Evolutionary conservation across 805 yeast species (phyloP), one percentile per base, ranked within the genome.

Genomic region (Crinitomyces ghanaensis): DNA sequence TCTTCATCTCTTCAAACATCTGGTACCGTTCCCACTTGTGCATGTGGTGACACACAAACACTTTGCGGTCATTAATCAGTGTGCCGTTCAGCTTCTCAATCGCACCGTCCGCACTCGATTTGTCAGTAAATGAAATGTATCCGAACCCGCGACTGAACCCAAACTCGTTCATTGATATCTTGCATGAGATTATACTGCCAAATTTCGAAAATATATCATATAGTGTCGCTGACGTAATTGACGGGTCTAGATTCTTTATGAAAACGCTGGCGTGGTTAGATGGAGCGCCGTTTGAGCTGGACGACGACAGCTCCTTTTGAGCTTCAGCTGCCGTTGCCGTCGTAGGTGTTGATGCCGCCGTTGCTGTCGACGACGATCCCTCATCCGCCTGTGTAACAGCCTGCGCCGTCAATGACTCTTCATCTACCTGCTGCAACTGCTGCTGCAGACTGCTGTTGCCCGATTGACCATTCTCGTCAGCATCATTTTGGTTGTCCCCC

Each of bases 241-340:
- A 65, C 28, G 70, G 70, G 53, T 67, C 71, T 51, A 67, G 63
- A 60, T 67, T 67, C 55, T 67, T 67, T 52, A 67, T 66, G 57
- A 63, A 66, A 37, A 67, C 59, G 56, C 66, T 66, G 37, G 86
- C 88, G 42, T 76, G n/a, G n/a, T n/a, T n/a, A n/a, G n/a, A 73
- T n/a, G 6, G 6, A n/a, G n/a, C n/a, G n/a, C n/a, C n/a, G n/a
- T n/a, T n/a, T n/a, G n/a, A n/a, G n/a, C n/a, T n/a, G n/a, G n/a
- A n/a, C n/a, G n/a, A n/a, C n/a, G n/a, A n/a, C n/a, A n/a, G n/a
- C n/a, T n/a, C n/a, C n/a, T n/a, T n/a, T n/a, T n/a, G n/a, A n/a
- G n/a, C n/a, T n/a, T n/a, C n/a, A n/a, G n/a, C n/a, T n/a, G n/a
- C n/a, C n/a, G n/a, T n/a, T n/a, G n/a, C 37, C 26, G 33, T 12